These are phyloP conservation scores for Acacia acuminata DNA, from an alignment of 306 rosid species.

Conservation along the genomic window DNA sequence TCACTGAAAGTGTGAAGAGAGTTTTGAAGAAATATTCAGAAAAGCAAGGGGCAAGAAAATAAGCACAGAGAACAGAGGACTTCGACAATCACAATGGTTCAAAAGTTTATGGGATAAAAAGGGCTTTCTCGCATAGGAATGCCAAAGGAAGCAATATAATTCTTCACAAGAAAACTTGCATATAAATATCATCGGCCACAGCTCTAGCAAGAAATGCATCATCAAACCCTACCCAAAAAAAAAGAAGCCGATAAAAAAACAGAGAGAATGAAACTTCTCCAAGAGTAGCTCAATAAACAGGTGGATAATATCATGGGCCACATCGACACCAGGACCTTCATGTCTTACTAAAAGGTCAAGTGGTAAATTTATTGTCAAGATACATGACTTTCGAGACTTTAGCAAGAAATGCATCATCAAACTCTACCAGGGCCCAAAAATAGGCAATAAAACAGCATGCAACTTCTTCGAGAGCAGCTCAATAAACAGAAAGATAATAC, in stretches of 20 bases:
- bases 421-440: background rate
- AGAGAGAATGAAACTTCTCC: background rate
- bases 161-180: conserved; percentile 2
- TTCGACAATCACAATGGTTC: background rate
- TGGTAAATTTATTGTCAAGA: conserved; percentile 36
- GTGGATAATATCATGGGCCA: background rate
- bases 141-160: background rate
- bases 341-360: conserved; percentile 10
- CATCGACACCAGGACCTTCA: conserved; percentile 4
- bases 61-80: background rate
- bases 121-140: background rate
- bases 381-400: conserved; percentile 32
- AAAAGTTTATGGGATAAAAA: background rate
- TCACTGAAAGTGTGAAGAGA: no score
- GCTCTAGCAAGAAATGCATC: conserved; percentile 27
- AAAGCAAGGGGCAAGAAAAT: no score
- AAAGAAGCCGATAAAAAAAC: background rate
- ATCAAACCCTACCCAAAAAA: conserved; percentile 2
- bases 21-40: no score
- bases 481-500: conserved; percentile 11
- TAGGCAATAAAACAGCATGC: background rate
- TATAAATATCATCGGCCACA: background rate
- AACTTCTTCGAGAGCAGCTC: conserved; percentile 27
- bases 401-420: conserved; percentile 34
- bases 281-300: background rate